These are phyloP conservation scores for Aspergillus bertholletiae DNA, from an alignment of 495 filamentous ascomycete species.

Conservation along the genomic window DNA sequence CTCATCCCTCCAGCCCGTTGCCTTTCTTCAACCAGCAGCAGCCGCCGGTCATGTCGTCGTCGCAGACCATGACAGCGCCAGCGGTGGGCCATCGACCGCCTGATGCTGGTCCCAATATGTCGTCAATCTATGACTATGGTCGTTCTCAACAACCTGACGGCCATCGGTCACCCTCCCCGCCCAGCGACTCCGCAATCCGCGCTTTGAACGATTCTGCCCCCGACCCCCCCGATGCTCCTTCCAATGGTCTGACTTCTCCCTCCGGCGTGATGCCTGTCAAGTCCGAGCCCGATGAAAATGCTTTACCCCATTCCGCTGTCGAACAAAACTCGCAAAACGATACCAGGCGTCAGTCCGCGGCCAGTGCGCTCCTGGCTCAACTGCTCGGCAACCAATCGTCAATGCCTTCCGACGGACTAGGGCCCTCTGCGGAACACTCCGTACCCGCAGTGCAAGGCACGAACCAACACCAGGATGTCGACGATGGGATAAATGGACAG, in stretches of 20 bases:
- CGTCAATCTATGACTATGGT: conserved; percentile 38
- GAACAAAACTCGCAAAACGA: conserved; percentile 14
- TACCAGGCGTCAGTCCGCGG: conserved; percentile 35
- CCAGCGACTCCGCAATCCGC: conserved; percentile 46
- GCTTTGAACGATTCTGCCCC: conserved; percentile 44
- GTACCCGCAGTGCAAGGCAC: conserved; percentile 4
- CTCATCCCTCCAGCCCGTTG: conserved; percentile 18
- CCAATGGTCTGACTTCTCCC: conserved; percentile 30
- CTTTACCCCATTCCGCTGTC: neutral
- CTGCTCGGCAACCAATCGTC: conserved; percentile 37
- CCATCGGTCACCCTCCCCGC: conserved; percentile 30
- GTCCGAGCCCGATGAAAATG: conserved; percentile 24
- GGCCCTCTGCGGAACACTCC: conserved; percentile 8
- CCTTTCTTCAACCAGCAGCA: conserved; percentile 18
- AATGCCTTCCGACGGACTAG: conserved; percentile 16
- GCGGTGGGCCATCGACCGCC: conserved; percentile 50
- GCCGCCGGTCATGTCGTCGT: conserved; percentile 48
- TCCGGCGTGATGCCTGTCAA: conserved; percentile 32
- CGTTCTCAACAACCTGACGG: conserved; percentile 26
- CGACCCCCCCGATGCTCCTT: conserved; percentile 19
- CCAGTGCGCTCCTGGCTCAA: conserved; percentile 43
- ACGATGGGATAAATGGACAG: conserved; percentile 11
- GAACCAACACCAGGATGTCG: neutral
- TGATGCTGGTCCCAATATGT: conserved; percentile 41
- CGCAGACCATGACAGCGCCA: conserved; percentile 56